phyloP scores from a whole-genome alignment of 2,329 filamentous ascomycete species.

The Ceratocystis papillata region DNA sequence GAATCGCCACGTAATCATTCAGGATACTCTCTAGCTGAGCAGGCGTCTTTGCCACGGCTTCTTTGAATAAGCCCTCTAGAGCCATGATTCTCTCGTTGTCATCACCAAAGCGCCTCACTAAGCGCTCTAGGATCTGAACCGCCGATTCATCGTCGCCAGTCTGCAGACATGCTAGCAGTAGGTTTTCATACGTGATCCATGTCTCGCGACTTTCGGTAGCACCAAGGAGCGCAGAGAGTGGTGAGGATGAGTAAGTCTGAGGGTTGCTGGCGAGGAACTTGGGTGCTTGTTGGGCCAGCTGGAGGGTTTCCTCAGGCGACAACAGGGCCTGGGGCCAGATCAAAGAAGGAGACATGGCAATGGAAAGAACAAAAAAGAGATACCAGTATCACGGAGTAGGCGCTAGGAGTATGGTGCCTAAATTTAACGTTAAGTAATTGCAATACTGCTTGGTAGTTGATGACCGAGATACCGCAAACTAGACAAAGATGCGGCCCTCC shows the following conservation, averaged over 20 bases:
- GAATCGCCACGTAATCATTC: constrained; percentile 63
- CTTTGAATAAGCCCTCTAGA: constrained; percentile 69
- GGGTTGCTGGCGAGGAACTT: constrained; percentile 44
- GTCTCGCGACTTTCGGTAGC: constrained; percentile 62
- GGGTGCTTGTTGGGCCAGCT: constrained; percentile 52
- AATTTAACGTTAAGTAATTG: not conserved
- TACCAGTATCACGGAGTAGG: not conserved
- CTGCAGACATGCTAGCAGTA: constrained; percentile 71
- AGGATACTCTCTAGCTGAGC: constrained; percentile 58
- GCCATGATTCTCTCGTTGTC: constrained; percentile 80
- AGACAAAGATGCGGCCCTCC: not conserved
- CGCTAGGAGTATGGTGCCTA: not conserved
- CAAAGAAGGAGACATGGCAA: constrained; percentile 42
- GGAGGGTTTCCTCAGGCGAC: constrained; percentile 44
- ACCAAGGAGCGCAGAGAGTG: constrained; percentile 43
- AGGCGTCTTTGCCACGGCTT: constrained; percentile 62
- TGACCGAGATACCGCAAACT: not conserved
- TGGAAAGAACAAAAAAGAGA: constrained; percentile 9
- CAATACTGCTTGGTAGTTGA: not conserved
- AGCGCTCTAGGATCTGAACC: constrained; percentile 59
- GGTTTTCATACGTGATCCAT: constrained; percentile 79
- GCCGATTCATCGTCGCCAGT: constrained; percentile 75
- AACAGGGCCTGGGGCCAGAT: constrained; percentile 48
- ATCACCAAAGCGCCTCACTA: constrained; percentile 69
- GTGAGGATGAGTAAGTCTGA: constrained; percentile 45